Evolutionary conservation across 495 filamentous ascomycete genomes (phyloP).

Genomic region (Bacidia gigantensis): DNA sequence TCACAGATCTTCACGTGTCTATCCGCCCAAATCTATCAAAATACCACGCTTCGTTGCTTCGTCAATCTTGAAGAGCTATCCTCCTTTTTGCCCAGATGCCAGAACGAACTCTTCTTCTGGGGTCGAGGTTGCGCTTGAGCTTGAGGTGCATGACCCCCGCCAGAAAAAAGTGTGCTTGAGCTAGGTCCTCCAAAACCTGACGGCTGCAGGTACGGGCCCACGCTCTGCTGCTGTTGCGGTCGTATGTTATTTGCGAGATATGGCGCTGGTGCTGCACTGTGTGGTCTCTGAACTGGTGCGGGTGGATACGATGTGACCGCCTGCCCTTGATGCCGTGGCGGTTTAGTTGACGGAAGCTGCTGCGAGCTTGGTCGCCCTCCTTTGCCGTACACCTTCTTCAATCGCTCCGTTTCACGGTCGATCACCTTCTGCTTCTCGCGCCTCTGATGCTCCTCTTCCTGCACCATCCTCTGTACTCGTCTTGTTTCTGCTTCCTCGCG

Average conservation of each 20-base stretch:
- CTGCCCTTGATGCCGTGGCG: not conserved
- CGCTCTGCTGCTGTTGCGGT: constrained; percentile 9
- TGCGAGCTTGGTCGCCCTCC: constrained; percentile 30
- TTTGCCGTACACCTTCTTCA: constrained; percentile 58
- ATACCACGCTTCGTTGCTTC: constrained; percentile 42
- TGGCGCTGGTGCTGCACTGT: constrained; percentile 10
- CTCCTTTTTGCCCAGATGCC: constrained; percentile 26
- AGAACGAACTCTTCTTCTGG: constrained; percentile 40
- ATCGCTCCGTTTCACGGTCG: constrained; percentile 70
- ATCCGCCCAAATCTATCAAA: constrained; percentile 18
- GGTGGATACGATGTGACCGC: constrained; percentile 10
- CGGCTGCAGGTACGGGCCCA: constrained; percentile 21
- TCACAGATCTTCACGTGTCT: not conserved
- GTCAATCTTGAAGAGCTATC: constrained; percentile 25
- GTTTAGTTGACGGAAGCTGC: constrained; percentile 16
- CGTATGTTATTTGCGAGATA: constrained; percentile 13
- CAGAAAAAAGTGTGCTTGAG: constrained; percentile 11
- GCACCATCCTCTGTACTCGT: constrained; percentile 61
- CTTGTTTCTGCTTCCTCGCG: constrained; percentile 48
- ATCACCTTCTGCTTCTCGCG: constrained; percentile 56
- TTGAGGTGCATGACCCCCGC: constrained; percentile 12
- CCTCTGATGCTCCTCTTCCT: constrained; percentile 59
- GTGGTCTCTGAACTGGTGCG: constrained; percentile 16
- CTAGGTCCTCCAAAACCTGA: not conserved
- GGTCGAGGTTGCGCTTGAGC: too few relatives aligned